Base-by-base conservation (phyloP, 257 asterid genomes). In the Rauvolfia tetraphylla region DNA sequence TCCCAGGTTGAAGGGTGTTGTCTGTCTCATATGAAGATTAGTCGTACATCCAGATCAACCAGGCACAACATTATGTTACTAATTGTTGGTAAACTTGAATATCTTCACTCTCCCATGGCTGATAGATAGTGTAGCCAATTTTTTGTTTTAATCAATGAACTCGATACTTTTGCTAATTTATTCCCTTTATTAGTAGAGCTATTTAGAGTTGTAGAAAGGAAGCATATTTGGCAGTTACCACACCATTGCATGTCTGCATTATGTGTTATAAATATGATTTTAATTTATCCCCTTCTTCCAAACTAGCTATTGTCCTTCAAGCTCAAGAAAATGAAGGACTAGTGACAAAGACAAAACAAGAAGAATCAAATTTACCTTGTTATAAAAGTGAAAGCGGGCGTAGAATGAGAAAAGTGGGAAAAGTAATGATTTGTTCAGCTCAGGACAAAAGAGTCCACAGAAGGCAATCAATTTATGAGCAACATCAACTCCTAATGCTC, bases 1-100 rank as follows among this genome's bases (percentile, higher is more conserved):
- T 49, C 1, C 84, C 72, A 77, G 77, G 81, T 74, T 49, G 82
- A 73, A 61, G n/a, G 83, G 57, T 83, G 86, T 81, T 79, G 79
- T 72, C 48, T 80, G 76, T 68, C 72, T 53, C 72, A 67, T 72
- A 70, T 54, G 48, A 82, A 78, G 80, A 75, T 67, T 80, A 75
- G 81, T 51, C 86, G 89, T 90, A 87, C 83, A 87, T 89, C 81
- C 79, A 49, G 80, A 75, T 76, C 38, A 61, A 57, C 78, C 74
- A 83, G 88, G 84, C 71, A 46, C 68, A 23, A 41, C 36, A 54
- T 77, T 51, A 62, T 77, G 69, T n/a, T n/a, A n/a, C 68, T 68
- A 57, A 76, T 71, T 71, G 38, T 76, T 27, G 42, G 75, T n/a
- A 71, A 65, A 63, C 62, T 54, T 80, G 71, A 73, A 80, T 33